Evolutionary conservation across 805 yeast genomes (phyloP).

Genomic region (Candida caryicola): DNA sequence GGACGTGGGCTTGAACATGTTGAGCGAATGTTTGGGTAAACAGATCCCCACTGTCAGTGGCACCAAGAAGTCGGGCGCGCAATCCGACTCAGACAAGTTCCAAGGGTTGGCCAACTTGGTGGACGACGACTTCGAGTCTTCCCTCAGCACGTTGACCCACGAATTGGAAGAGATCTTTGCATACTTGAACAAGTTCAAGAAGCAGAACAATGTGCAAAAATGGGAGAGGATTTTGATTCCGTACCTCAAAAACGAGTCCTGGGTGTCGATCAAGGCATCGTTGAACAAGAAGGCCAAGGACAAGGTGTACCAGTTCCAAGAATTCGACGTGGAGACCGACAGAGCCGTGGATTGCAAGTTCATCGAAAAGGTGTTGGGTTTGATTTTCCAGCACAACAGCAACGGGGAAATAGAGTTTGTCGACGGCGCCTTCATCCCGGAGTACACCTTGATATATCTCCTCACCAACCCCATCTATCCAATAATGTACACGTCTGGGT

Average conservation of each 20-base stretch:
- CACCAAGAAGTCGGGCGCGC: constrained; percentile 5
- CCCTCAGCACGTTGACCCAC: constrained; percentile 12
- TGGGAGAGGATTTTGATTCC: constrained; percentile 29
- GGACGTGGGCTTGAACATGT: constrained; percentile 64
- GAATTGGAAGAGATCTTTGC: constrained; percentile 25
- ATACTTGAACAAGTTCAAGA: constrained; percentile 19
- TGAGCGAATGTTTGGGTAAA: constrained; percentile 70
- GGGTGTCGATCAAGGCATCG: constrained; percentile 19
- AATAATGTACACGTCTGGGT: constrained; percentile 47
- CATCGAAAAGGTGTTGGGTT: constrained; percentile 43
- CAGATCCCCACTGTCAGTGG: constrained; percentile 34
- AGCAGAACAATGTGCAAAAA: constrained; percentile 16
- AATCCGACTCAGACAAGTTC: constrained; percentile 15
- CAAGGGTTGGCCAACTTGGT: constrained; percentile 25
- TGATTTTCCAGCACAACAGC: constrained; percentile 33
- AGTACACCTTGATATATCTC: constrained; percentile 62
- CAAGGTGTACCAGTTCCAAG: constrained; percentile 30
- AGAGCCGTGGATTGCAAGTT: constrained; percentile 60
- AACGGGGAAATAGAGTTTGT: constrained; percentile 24
- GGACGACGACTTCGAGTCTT: constrained; percentile 18
- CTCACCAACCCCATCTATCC: constrained; percentile 90
- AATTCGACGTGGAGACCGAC: constrained; percentile 64
- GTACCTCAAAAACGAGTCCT: constrained; percentile 29
- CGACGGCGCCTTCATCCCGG: constrained; percentile 44
- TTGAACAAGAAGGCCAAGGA: constrained; percentile 9